Base-by-base conservation (phyloP, 2,329 filamentous ascomycete genomes). In the Arthroderma sp. region DNA sequence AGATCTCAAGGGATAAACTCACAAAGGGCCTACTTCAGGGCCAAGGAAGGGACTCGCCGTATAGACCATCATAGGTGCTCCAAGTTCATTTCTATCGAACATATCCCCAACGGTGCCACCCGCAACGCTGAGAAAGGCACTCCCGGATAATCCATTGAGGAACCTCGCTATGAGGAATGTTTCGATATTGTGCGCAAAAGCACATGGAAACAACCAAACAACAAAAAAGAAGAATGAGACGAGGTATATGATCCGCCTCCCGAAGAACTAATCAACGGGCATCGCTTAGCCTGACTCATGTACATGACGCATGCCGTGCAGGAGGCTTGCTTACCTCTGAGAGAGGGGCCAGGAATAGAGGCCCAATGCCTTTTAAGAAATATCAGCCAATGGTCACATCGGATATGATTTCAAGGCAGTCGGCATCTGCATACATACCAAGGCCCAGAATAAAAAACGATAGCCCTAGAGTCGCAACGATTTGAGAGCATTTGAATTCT, bases 141-240 rank as follows among this genome's bases (percentile, higher is more conserved):
- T 68, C 4, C 69, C 74, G 51, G 75, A 75, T 4, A 71, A 48
- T 2, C 74, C 75, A 1, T 65, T 64, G 3, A 78, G 60, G 52
- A 78, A 78, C 0, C 75, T 68, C 45, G 64, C 70, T 8, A 77
- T 48, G 54, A 78, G 63, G 45, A 78, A 69, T 0, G 73, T 77
- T 31, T 72, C 51, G 0, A 76, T 42, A 50, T 77, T 75, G 38
- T 66, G 62, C 0, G 74, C 72, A 2, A 74, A 68, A 2, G 70
- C 74, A 8, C 74, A 69, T 0, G 72, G 70, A 40, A 78, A 71
- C 45, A 75, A 69, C 48, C 77, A 75, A 37, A 77, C 67, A 2
- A 65, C 64, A 45, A 75, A 74, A 11, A 66, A 47, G 8, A 62
- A 52, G 50, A 70, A 70, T 0, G 71, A 72, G 15, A 66, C 51